Evolutionary conservation across 1,284 basidiomycete species (phyloP).

Genomic region (Somion occarium): DNA sequence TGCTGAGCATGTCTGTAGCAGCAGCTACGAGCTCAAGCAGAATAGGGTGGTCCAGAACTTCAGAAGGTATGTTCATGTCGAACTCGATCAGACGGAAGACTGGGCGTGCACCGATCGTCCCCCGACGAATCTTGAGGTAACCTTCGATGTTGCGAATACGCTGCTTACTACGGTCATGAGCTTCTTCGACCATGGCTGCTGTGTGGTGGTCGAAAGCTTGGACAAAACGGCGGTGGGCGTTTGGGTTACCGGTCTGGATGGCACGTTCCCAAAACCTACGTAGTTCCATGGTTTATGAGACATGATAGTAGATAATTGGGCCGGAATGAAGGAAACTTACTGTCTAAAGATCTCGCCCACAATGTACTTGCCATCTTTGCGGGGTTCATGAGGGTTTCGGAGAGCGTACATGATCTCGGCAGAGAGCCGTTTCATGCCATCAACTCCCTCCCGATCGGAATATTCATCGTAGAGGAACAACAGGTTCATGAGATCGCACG

Average conservation of each 20-base stretch:
- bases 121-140: constrained; percentile 22
- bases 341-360: constrained; percentile 22
- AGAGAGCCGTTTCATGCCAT: constrained; percentile 7
- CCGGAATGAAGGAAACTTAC: no score
- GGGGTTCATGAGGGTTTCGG: constrained; percentile 11
- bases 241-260: constrained; percentile 1
- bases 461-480: constrained; percentile 24
- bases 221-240: constrained; percentile 14
- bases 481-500: constrained; percentile 21
- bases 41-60: constrained; percentile 23
- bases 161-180: constrained; percentile 12
- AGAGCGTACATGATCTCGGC: constrained; percentile 23
- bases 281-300: no score
- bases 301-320: no score
- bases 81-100: constrained; percentile 23
- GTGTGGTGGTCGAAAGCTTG: constrained; percentile 20
- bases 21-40: constrained; percentile 18
- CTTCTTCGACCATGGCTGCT: constrained; percentile 19
- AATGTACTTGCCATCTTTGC: constrained; percentile 10
- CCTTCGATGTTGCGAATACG: constrained; percentile 21
- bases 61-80: constrained; percentile 22
- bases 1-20: constrained; percentile 22
- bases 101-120: constrained; percentile 21
- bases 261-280: constrained; percentile 15
- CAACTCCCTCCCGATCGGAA: constrained; percentile 16